Conservation (phyloP, 345 rosid species). For the Boechera divaricarpa region DNA sequence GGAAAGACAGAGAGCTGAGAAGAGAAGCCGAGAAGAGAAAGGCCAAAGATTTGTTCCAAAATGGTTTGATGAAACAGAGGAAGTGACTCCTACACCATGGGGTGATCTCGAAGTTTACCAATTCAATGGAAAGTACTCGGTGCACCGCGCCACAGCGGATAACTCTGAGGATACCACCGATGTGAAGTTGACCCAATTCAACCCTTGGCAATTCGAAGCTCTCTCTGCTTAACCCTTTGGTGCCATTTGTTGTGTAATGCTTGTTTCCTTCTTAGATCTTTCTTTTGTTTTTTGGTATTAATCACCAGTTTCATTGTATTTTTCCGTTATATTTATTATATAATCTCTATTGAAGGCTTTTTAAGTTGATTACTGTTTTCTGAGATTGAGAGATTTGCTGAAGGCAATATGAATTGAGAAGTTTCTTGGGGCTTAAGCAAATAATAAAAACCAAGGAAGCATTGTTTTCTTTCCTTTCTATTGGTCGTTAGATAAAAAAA, state of each 20-base stretch:
- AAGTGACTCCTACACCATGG: slow-evolving; percentile 73
- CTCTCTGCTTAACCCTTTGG: slow-evolving; percentile 38
- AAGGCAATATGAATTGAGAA: slow-evolving; percentile 5
- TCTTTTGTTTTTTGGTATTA: background rate
- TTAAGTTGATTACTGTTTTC: background rate
- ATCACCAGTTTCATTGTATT: slow-evolving; percentile 8
- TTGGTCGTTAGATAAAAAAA: too few species aligned
- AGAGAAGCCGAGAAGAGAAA: slow-evolving; percentile 61
- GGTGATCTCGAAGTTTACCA: slow-evolving; percentile 73
- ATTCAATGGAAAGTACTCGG: slow-evolving; percentile 72
- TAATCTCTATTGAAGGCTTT: background rate
- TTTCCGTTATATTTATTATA: background rate
- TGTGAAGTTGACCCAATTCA: slow-evolving; percentile 51
- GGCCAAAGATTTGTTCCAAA: slow-evolving; percentile 58
- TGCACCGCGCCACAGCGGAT: too few species aligned
- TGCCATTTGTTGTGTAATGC: background rate
- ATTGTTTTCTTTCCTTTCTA: background rate
- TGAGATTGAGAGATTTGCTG: background rate
- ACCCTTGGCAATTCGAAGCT: slow-evolving; percentile 67
- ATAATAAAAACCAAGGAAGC: background rate
- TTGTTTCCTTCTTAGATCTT: slow-evolving; percentile 6
- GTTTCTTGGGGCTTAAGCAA: background rate
- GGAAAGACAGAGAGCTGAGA: slow-evolving; percentile 82
- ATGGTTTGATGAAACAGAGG: slow-evolving; percentile 71
- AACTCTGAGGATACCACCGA: slow-evolving; percentile 48